phyloP scores from a whole-genome alignment of 2,329 filamentous ascomycete genomes.

The Metarhizium rileyi region DNA sequence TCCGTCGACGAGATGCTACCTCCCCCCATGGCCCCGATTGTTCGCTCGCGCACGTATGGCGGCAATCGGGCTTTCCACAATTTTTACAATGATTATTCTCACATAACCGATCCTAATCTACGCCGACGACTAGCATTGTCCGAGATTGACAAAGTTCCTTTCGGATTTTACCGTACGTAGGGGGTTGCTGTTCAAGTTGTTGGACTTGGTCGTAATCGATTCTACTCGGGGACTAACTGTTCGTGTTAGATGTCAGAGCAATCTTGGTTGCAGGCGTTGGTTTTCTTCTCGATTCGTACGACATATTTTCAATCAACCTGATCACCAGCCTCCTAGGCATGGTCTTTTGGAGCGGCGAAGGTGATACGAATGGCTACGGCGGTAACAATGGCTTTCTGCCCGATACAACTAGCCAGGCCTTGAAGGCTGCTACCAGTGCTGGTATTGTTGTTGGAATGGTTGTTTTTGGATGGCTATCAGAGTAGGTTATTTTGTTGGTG shows the following conservation, averaged over 20 bases:
- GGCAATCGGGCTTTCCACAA: conserved; percentile 65
- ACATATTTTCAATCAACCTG: conserved; percentile 72
- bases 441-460: conserved; percentile 73
- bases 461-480: conserved; percentile 67
- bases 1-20: conserved; percentile 30
- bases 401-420: conserved; percentile 55
- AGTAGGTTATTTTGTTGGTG: conserved; percentile 28
- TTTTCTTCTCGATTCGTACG: conserved; percentile 77
- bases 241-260: conserved; percentile 50
- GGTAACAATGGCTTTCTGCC: conserved; percentile 51
- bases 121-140: conserved; percentile 65
- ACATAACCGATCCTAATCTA: conserved; percentile 64
- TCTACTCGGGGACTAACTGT: not conserved
- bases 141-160: conserved; percentile 70
- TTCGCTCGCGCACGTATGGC: conserved; percentile 39
- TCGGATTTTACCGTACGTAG: conserved; percentile 56
- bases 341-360: conserved; percentile 56
- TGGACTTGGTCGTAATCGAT: not conserved
- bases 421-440: conserved; percentile 73
- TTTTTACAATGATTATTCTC: conserved; percentile 60
- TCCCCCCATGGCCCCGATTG: conserved; percentile 26
- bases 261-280: conserved; percentile 70
- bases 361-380: conserved; percentile 34
- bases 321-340: conserved; percentile 63
- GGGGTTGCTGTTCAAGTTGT: not conserved